These are phyloP conservation scores for Botryosphaeria agaves DNA, from an alignment of 2,329 filamentous ascomycete species.

Conservation along the genomic window DNA sequence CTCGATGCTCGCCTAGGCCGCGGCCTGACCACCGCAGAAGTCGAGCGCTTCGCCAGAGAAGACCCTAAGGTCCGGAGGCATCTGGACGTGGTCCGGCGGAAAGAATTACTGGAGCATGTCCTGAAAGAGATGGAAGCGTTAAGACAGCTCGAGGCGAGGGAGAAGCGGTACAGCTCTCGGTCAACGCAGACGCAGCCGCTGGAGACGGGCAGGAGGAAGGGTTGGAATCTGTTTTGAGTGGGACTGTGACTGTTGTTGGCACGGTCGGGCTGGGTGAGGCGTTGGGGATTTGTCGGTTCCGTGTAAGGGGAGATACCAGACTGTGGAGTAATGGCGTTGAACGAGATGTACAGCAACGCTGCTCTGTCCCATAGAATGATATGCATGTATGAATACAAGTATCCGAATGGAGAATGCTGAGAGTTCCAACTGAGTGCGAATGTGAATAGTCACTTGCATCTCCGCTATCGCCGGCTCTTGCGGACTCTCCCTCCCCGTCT, in stretches of 20 bases:
- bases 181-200: conserved; percentile 14
- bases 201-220: conserved; percentile 16
- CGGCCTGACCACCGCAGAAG: conserved; percentile 58
- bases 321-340: neutral
- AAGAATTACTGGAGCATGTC: conserved; percentile 83
- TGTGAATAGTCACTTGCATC: no score
- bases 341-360: neutral
- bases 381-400: no score
- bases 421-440: no score
- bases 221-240: conserved; percentile 19
- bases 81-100: conserved; percentile 78
- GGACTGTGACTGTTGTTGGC: no score
- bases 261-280: no score
- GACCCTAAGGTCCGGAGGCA: conserved; percentile 81
- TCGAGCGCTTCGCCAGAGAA: conserved; percentile 83
- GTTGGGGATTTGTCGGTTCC: no score
- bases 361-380: neutral
- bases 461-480: no score
- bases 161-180: conserved; percentile 34
- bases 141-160: conserved; percentile 62
- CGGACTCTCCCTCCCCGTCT: no score
- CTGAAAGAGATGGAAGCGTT: conserved; percentile 91
- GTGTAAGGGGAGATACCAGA: neutral
- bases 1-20: conserved; percentile 74
- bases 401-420: no score